phyloP scores from a whole-genome alignment of 352 stramenopile species.

The Stramenopiles sp. region DNA sequence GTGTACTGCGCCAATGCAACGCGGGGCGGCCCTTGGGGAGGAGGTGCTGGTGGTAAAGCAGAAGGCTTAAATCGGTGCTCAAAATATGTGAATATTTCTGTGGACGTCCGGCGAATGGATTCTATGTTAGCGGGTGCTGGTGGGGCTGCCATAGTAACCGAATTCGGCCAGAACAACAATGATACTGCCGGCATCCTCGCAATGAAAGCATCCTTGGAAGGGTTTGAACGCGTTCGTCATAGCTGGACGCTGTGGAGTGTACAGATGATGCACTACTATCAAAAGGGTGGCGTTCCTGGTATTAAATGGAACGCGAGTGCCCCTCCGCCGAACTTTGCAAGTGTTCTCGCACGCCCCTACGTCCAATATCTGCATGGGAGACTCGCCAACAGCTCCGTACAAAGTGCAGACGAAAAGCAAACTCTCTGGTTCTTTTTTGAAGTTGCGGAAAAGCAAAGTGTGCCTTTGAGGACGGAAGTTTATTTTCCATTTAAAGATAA shows the following conservation, averaged over 20 bases:
- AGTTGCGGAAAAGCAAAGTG: background rate
- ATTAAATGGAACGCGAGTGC: background rate
- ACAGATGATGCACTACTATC: background rate
- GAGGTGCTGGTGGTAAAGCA: no score
- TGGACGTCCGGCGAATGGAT: background rate
- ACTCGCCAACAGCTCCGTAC: background rate
- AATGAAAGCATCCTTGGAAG: background rate
- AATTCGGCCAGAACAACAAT: background rate
- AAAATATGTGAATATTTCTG: background rate
- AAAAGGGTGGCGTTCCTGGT: background rate
- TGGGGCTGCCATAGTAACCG: background rate
- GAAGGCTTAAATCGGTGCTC: background rate
- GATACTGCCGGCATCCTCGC: background rate
- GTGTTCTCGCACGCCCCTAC: background rate
- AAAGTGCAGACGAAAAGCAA: background rate
- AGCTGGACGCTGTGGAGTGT: background rate
- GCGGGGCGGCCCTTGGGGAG: background rate
- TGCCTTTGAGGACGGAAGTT: background rate
- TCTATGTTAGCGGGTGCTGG: background rate
- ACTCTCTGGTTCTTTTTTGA: background rate
- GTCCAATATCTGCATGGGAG: background rate
- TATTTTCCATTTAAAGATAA: slow-evolving; percentile 10
- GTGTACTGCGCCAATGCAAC: background rate
- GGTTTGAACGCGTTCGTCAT: background rate
- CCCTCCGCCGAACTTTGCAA: background rate